Evolutionary conservation across 192 early-diverging fungal genomes (phyloP).

Genomic region (Umbelopsis ramanniana): DNA sequence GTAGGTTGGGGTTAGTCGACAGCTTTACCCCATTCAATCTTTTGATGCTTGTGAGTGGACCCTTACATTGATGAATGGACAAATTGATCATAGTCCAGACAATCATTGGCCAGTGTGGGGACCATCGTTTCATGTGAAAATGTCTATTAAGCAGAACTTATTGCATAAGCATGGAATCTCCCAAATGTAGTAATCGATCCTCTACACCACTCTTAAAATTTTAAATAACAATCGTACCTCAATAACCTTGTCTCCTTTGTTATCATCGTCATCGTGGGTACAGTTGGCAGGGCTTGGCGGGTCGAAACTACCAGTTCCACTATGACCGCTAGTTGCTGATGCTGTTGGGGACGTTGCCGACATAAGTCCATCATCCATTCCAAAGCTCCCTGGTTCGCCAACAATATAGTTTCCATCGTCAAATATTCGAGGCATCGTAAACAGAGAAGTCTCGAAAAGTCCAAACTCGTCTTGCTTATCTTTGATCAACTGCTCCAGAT

Average conservation of each 20-base stretch:
- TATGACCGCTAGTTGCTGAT: conserved; percentile 9
- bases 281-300: conserved; percentile 3
- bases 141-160: neutral
- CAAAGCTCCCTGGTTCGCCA: conserved; percentile 7
- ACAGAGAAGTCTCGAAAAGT: conserved; percentile 1
- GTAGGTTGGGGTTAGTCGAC: neutral
- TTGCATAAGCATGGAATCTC: conserved; percentile 6
- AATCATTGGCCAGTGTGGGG: conserved; percentile 22
- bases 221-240: neutral
- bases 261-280: neutral
- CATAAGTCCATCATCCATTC: neutral
- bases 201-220: neutral
- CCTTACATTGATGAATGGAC: conserved; percentile 21
- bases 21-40: conserved; percentile 7
- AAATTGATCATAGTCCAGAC: conserved; percentile 18
- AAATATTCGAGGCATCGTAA: conserved; percentile 15
- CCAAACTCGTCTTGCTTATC: conserved; percentile 3
- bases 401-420: conserved; percentile 19
- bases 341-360: conserved; percentile 2
- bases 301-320: conserved; percentile 14
- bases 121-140: conserved; percentile 20
- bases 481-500: neutral
- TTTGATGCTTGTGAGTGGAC: neutral
- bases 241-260: neutral
- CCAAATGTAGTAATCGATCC: conserved; percentile 9